Evolutionary conservation across 768 basidiomycete genomes (phyloP).

Genomic region (Leccinum rimulosum): DNA sequence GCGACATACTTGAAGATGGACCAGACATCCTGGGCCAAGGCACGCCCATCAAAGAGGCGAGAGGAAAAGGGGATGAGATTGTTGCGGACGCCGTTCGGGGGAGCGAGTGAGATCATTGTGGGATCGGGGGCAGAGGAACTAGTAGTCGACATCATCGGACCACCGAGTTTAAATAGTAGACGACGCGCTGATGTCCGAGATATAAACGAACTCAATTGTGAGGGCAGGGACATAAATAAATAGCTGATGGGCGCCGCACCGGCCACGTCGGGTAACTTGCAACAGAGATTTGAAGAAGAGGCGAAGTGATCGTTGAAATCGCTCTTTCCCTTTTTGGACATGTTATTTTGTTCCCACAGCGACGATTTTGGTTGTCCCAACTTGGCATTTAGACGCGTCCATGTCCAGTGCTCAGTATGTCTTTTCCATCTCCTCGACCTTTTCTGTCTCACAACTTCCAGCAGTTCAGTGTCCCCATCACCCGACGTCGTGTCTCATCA

Average conservation of each 20-base stretch:
- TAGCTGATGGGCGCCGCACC: background rate
- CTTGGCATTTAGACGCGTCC: conserved; percentile 2
- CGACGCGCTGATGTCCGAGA: background rate
- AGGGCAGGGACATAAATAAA: background rate
- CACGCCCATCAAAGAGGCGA: conserved; percentile 71
- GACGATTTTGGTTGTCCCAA: background rate
- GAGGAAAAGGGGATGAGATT: conserved; percentile 68
- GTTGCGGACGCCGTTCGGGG: conserved; percentile 35
- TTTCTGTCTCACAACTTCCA: conserved; percentile 6
- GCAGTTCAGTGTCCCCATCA: conserved; percentile 35
- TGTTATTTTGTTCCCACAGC: conserved; percentile 9
- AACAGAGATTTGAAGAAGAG: too few species aligned
- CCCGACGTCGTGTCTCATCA: conserved; percentile 14
- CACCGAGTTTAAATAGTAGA: background rate
- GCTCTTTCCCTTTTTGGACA: background rate
- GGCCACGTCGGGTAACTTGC: background rate
- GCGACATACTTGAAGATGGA: conserved; percentile 75
- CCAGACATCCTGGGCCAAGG: conserved; percentile 85
- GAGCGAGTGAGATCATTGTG: background rate
- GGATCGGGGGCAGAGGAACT: background rate
- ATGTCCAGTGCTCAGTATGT: conserved; percentile 35
- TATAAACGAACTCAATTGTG: background rate
- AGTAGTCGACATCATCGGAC: background rate
- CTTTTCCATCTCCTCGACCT: background rate
- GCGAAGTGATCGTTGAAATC: background rate